Conservation (phyloP, 2,329 filamentous ascomycete genomes). For the Neofusicoccum kwambonambiense region DNA sequence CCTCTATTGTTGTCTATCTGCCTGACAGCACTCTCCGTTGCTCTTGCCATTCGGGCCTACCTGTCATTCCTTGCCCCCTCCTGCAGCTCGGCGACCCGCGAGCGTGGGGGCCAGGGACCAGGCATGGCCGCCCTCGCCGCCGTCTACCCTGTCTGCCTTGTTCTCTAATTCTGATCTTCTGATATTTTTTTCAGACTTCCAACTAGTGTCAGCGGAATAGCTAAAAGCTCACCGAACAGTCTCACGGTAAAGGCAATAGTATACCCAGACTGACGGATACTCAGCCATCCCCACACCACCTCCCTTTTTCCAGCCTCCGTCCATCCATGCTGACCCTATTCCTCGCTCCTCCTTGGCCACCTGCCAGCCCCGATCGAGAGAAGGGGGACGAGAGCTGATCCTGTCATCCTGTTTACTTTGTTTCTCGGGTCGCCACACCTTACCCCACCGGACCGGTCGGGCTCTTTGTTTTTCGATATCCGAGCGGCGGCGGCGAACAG, state of each 20-base stretch:
- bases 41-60: neutral
- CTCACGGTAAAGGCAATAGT: neutral
- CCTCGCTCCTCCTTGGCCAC: neutral
- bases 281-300: neutral
- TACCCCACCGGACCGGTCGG: neutral
- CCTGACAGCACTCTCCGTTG: neutral
- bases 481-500: neutral
- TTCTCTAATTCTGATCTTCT: neutral
- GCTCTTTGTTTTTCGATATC: neutral
- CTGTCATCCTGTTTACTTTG: neutral
- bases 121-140: neutral
- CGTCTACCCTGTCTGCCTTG: neutral
- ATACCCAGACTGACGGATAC: neutral
- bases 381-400: neutral
- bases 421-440: neutral
- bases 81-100: neutral
- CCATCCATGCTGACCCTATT: neutral
- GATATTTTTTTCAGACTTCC: neutral
- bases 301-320: neutral
- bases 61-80: neutral
- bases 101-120: slow-evolving; percentile 6
- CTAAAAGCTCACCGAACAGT: neutral
- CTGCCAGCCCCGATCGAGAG: neutral
- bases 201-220: neutral
- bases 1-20: neutral